Evolutionary conservation across 768 basidiomycete species (phyloP).

Genomic region (Pisolithus marmoratus): DNA sequence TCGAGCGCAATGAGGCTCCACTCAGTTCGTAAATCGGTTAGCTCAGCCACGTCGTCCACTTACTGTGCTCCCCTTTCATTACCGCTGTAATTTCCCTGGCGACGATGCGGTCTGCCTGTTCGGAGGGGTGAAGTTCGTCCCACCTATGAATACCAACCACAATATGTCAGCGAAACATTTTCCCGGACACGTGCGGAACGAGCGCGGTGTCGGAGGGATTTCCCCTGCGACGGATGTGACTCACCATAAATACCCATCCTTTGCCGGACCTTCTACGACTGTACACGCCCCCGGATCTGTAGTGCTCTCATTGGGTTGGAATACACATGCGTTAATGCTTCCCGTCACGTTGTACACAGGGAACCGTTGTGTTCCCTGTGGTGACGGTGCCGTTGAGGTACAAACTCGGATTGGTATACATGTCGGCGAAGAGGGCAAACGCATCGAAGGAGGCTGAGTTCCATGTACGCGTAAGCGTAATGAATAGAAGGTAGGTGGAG

Average conservation of each 20-base stretch:
- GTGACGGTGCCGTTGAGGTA: constrained; percentile 54
- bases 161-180: neutral
- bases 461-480: neutral
- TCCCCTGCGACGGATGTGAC: constrained; percentile 8
- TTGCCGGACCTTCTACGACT: constrained; percentile 29
- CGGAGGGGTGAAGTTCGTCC: constrained; percentile 58
- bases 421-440: constrained; percentile 54
- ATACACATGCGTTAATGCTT: constrained; percentile 43
- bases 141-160: constrained; percentile 4
- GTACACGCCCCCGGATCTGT: constrained; percentile 28
- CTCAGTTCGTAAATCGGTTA: constrained; percentile 9
- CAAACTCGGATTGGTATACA: constrained; percentile 41
- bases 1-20: neutral
- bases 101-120: constrained; percentile 50
- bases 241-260: constrained; percentile 59
- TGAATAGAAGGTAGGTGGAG: neutral
- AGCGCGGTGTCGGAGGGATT: neutral
- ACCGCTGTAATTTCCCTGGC: constrained; percentile 46
- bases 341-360: constrained; percentile 51
- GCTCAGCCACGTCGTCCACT: constrained; percentile 49
- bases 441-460: constrained; percentile 54
- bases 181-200: neutral
- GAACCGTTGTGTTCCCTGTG: constrained; percentile 23
- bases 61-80: constrained; percentile 37
- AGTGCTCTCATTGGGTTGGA: constrained; percentile 20